Evolutionary conservation across 805 yeast species (phyloP).

Genomic region (Metschnikowia sp.): DNA sequence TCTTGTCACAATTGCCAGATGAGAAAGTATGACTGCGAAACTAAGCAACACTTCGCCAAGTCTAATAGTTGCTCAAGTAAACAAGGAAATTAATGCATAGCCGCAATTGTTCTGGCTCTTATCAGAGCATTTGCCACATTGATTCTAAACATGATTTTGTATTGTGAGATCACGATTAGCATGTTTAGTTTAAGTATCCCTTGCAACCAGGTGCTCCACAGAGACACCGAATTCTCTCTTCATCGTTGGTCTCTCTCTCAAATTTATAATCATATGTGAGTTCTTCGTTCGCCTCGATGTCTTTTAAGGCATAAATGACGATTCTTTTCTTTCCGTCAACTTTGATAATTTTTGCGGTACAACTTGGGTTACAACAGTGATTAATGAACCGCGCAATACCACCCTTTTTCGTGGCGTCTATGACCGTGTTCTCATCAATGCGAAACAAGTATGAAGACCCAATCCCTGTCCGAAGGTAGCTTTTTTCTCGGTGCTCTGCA

Average conservation of each 20-base stretch:
- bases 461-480: slow-evolving; percentile 84
- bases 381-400: slow-evolving; percentile 96
- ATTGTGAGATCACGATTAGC: too few species aligned
- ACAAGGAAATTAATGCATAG: too few species aligned
- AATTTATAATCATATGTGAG: slow-evolving; percentile 95
- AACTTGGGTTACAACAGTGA: slow-evolving; percentile 96
- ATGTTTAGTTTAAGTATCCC: slow-evolving; percentile 70
- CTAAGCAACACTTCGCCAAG: too few species aligned
- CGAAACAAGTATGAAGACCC: slow-evolving; percentile 93
- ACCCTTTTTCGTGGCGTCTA: slow-evolving; percentile 96
- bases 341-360: slow-evolving; percentile 93
- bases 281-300: slow-evolving; percentile 85
- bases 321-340: slow-evolving; percentile 92
- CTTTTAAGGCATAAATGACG: slow-evolving; percentile 89
- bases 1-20: too few species aligned
- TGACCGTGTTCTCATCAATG: slow-evolving; percentile 89
- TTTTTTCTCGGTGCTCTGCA: slow-evolving; percentile 86
- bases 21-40: too few species aligned
- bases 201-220: slow-evolving; percentile 96
- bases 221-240: slow-evolving; percentile 81
- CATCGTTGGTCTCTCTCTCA: slow-evolving; percentile 85
- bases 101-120: too few species aligned
- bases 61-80: too few species aligned
- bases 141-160: too few species aligned
- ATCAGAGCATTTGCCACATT: too few species aligned